These are phyloP conservation scores for Xerocomus potaroensis DNA, from an alignment of 768 basidiomycete genomes.

Conservation along the genomic window DNA sequence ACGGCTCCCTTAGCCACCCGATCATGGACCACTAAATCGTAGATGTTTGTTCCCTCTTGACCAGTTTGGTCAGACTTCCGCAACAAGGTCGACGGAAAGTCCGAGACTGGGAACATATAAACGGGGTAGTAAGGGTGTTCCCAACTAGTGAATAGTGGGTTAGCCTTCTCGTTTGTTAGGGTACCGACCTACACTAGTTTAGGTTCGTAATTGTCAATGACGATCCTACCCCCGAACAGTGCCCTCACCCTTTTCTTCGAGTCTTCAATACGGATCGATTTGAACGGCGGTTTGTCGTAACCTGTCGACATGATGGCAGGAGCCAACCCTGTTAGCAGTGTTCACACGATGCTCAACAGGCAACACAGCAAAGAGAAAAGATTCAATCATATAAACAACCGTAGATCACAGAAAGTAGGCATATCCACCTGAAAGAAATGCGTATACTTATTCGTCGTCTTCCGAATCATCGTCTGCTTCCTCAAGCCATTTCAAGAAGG, in stretches of 20 bases:
- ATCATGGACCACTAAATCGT: conserved; percentile 45
- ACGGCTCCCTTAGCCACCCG: conserved; percentile 38
- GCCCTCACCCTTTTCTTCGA: conserved; percentile 50
- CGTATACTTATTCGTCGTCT: conserved; percentile 26
- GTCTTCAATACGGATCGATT: conserved; percentile 45
- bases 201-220: conserved; percentile 54
- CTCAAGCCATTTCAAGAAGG: conserved; percentile 94
- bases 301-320: conserved; percentile 12
- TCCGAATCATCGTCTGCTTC: conserved; percentile 73
- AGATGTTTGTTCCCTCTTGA: conserved; percentile 33
- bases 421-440: background rate
- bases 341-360: background rate
- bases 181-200: conserved; percentile 51
- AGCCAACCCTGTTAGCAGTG: background rate
- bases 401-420: conserved; percentile 13
- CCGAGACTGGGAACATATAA: conserved; percentile 50
- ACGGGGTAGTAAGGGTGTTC: conserved; percentile 47
- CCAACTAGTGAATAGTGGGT: conserved; percentile 43
- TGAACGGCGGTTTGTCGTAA: conserved; percentile 31
- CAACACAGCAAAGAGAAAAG: too few species aligned
- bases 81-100: conserved; percentile 43
- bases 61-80: conserved; percentile 25
- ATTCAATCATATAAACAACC: conserved; percentile 4
- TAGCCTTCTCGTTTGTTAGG: background rate
- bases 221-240: conserved; percentile 44